These are phyloP conservation scores for Oryza punctata DNA, from an alignment of 176 grass and related monocot genomes.

Conservation along the genomic window DNA sequence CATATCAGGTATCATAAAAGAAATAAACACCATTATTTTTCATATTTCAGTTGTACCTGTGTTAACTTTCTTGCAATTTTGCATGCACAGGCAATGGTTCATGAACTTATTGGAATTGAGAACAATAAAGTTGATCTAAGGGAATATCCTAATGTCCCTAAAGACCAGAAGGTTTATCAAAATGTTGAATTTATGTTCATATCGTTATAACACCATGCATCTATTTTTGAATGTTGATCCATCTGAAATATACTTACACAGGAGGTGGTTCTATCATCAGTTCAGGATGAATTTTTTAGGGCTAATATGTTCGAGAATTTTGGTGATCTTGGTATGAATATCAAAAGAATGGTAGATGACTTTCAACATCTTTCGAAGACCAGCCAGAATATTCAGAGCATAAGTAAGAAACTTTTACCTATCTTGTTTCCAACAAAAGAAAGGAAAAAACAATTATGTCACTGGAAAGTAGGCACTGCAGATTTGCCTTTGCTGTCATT, in stretches of 20 bases:
- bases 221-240: constrained; percentile 36
- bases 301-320: constrained; percentile 93
- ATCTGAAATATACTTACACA: constrained; percentile 47
- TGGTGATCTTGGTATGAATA: constrained; percentile 99
- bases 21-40: not conserved
- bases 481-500: not conserved
- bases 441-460: not conserved
- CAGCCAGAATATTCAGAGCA: constrained; percentile 92
- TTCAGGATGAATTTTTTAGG: constrained; percentile 91
- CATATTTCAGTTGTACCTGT: constrained; percentile 23
- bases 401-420: constrained; percentile 59
- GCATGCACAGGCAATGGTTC: constrained; percentile 79
- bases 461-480: no score
- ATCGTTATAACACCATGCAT: constrained; percentile 19
- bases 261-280: constrained; percentile 96
- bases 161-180: constrained; percentile 84
- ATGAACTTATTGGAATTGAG: constrained; percentile 92
- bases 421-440: constrained; percentile 32
- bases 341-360: constrained; percentile 99
- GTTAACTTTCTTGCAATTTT: constrained; percentile 18
- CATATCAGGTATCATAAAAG: constrained; percentile 76
- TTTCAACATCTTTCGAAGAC: constrained; percentile 98
- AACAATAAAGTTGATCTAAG: constrained; percentile 94
- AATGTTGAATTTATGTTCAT: constrained; percentile 28
- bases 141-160: constrained; percentile 66